Evolutionary conservation across 2,329 filamentous ascomycete species (phyloP), one percentile per base, ranked within the genome.

Genomic region (Gremmenia infestans): DNA sequence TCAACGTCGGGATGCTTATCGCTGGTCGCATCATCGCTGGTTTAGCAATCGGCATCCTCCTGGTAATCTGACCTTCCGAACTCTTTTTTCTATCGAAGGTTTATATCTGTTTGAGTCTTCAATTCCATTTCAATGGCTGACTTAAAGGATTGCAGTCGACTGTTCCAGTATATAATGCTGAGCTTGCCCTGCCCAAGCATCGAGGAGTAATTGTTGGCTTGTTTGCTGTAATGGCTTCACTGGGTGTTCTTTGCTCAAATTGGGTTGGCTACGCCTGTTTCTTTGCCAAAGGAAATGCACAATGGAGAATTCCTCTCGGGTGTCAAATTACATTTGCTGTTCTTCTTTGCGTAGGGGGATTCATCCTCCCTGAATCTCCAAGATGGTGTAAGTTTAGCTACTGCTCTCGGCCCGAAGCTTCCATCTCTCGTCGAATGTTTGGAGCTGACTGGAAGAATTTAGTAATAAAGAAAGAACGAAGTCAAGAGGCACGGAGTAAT

Each of bases 21-120:
- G 67, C 71, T 12, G 78, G 60, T 11, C 74, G 78, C 48, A 73
- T 77, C 59, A 73, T 79, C 54, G 76, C 75, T 19, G 78, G 78
- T 5, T 53, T 77, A 14, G 76, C 76, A 2, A 70, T 78, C 19
- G 78, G 78, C 3, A 66, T 76, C 39, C 69, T 78, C 58, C 74
- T 73, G 25, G 25, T 28, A 28, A 28, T 5, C 25, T 28, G 25
- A 28, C 5, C 25, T 28, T 28, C 5, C 25, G 25, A 8, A 8
- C 25, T 28, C 5, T 7, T 28, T 28, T 28, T 7, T 28, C 25
- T 28, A 7, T 28, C 25, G 25, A 28, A 28, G 5, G 25, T 28
- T 8, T 7, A 28, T 7, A 28, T 7, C 25, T 28, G 5, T 28
- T 28, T 28, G 7, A 8, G 25, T 28, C 25, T 28, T 8, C 25